phyloP scores from a whole-genome alignment of 2,329 filamentous ascomycete species.

The Fusarium sp. region DNA sequence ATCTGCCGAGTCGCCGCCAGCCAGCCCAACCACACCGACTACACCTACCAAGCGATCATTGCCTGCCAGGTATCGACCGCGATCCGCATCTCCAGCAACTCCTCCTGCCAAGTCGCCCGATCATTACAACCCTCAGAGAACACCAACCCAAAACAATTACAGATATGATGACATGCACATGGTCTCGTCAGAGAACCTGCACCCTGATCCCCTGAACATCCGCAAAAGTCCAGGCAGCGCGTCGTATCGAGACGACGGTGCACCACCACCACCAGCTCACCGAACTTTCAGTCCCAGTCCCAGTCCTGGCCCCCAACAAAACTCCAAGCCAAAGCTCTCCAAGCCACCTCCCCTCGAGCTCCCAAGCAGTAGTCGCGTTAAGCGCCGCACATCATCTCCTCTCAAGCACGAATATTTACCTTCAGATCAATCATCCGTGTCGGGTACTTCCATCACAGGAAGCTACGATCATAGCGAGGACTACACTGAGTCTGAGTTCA shows the following conservation, averaged over 20 bases:
- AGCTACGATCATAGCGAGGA: slow-evolving; percentile 55
- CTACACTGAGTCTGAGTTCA: slow-evolving; percentile 62
- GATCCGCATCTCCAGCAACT: slow-evolving; percentile 37
- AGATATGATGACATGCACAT: slow-evolving; percentile 43
- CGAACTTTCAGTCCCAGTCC: slow-evolving; percentile 52
- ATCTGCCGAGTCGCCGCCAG: slow-evolving; percentile 37
- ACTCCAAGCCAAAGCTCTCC: slow-evolving; percentile 35
- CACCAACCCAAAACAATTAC: slow-evolving; percentile 50
- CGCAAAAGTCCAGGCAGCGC: slow-evolving; percentile 47
- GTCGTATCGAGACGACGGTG: slow-evolving; percentile 61
- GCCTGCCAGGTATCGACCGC: slow-evolving; percentile 42
- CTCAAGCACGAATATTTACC: slow-evolving; percentile 97
- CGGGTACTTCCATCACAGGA: slow-evolving; percentile 65
- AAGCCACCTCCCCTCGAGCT: slow-evolving; percentile 60
- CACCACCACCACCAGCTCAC: slow-evolving; percentile 64
- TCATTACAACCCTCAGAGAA: slow-evolving; percentile 45
- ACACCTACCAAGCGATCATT: slow-evolving; percentile 46
- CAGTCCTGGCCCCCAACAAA: slow-evolving; percentile 44
- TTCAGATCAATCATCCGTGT: slow-evolving; percentile 72
- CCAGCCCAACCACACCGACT: slow-evolving; percentile 48
- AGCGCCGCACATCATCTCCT: slow-evolving; percentile 86
- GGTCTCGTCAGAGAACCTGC: slow-evolving; percentile 51
- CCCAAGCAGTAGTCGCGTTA: slow-evolving; percentile 55
- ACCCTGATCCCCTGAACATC: slow-evolving; percentile 51
- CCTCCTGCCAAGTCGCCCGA: slow-evolving; percentile 39